Percentiles rank a stretch among this genome's conserved stretches.
phyloP scores from a whole-genome alignment of 2,329 filamentous ascomycete species.

The Aspergillus luchuensis region DNA sequence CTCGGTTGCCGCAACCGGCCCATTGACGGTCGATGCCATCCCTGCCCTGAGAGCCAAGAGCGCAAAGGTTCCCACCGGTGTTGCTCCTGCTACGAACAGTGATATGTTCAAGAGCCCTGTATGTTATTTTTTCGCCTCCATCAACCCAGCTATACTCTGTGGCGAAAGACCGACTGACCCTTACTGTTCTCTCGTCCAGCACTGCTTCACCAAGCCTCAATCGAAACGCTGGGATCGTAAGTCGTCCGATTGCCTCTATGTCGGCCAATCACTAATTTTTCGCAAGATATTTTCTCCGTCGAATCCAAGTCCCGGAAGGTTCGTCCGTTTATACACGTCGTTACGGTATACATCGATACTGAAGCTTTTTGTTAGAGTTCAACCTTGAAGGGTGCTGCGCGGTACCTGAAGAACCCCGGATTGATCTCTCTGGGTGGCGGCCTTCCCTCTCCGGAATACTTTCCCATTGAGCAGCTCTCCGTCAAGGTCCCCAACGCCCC shows the following conservation, averaged over 20 bases:
- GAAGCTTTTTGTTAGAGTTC: slow-evolving; percentile 52
- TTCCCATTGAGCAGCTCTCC: slow-evolving; percentile 80
- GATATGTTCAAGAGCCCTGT: slow-evolving; percentile 81
- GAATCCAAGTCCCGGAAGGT: slow-evolving; percentile 60
- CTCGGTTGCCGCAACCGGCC: slow-evolving; percentile 26
- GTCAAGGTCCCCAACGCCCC: slow-evolving; percentile 72
- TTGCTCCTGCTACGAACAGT: slow-evolving; percentile 75
- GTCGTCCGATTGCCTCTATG: slow-evolving; percentile 39
- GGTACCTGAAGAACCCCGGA: slow-evolving; percentile 75
- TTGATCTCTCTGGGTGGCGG: slow-evolving; percentile 92
- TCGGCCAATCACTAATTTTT: not conserved
- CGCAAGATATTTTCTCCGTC: slow-evolving; percentile 56
- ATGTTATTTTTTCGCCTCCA: slow-evolving; percentile 31
- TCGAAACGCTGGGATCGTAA: slow-evolving; percentile 83
- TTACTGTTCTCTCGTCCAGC: slow-evolving; percentile 26
- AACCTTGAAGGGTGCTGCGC: slow-evolving; percentile 80
- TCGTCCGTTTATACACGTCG: slow-evolving; percentile 10
- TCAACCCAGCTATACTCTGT: not conserved
- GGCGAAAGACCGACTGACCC: slow-evolving; percentile 17
- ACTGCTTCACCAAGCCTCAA: slow-evolving; percentile 64
- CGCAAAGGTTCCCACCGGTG: slow-evolving; percentile 70
- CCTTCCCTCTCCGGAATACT: slow-evolving; percentile 84
- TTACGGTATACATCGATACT: slow-evolving; percentile 2
- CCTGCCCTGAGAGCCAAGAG: slow-evolving; percentile 66
- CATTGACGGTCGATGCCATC: slow-evolving; percentile 67